phyloP scores from a whole-genome alignment of 306 rosid genomes.

The Boehmeria nivea region DNA sequence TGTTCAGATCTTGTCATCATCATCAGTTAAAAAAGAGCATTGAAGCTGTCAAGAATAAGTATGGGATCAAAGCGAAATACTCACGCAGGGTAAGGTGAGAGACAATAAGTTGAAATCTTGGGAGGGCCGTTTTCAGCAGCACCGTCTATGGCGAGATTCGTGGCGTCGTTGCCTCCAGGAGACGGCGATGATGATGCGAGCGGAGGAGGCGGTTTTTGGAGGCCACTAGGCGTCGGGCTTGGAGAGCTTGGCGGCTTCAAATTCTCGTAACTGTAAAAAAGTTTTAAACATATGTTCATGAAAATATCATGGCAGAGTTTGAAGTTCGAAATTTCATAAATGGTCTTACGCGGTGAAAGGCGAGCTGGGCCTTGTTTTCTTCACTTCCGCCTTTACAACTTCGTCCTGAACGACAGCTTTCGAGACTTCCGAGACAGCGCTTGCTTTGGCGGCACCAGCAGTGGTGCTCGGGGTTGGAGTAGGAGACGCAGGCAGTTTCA shows the following conservation, averaged over 20 bases:
- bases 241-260: conserved; percentile 67
- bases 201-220: conserved; percentile 23
- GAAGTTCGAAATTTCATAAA: neutral
- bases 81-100: conserved; percentile 46
- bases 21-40: neutral
- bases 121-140: conserved; percentile 25
- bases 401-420: conserved; percentile 4
- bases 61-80: conserved; percentile 8
- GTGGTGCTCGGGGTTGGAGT: conserved; percentile 14
- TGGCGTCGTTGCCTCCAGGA: conserved; percentile 19
- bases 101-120: conserved; percentile 19
- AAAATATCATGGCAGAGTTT: neutral
- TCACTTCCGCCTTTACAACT: conserved; percentile 5
- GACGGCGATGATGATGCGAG: conserved; percentile 22
- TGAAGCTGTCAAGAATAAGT: neutral
- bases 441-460: conserved; percentile 6
- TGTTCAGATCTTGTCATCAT: conserved; percentile 19
- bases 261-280: conserved; percentile 47
- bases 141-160: conserved; percentile 2
- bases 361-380: conserved; percentile 10
- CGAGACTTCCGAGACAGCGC: conserved; percentile 1
- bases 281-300: neutral
- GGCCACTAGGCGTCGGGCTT: conserved; percentile 40
- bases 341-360: conserved; percentile 13
- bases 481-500: conserved; percentile 25